phyloP scores from a whole-genome alignment of 2,329 filamentous ascomycete species.

The Golovinomyces cichoracearum region DNA sequence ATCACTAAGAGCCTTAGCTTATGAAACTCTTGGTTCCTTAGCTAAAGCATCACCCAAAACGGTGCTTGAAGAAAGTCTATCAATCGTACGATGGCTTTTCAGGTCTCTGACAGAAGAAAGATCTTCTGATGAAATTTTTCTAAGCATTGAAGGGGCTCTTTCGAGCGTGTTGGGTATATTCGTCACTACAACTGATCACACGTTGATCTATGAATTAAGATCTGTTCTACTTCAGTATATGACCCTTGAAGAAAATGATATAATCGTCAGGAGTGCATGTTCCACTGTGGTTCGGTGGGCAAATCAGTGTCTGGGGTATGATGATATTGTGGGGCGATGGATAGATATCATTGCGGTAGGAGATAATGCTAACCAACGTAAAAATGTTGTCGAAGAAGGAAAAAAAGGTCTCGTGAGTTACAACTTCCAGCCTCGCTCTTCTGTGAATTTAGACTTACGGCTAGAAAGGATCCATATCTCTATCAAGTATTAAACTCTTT shows the following conservation, averaged over 20 bases:
- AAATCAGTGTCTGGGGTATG: conserved; percentile 62
- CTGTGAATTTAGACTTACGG: neutral
- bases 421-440: neutral
- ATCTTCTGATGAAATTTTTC: conserved; percentile 43
- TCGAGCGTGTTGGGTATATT: conserved; percentile 47
- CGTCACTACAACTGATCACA: conserved; percentile 16
- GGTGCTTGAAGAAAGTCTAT: conserved; percentile 24
- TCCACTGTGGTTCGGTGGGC: conserved; percentile 72
- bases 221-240: conserved; percentile 44
- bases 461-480: conserved; percentile 32
- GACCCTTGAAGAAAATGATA: conserved; percentile 22
- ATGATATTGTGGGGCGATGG: conserved; percentile 58
- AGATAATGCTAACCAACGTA: conserved; percentile 38
- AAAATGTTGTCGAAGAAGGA: conserved; percentile 73
- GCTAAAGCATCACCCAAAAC: conserved; percentile 37
- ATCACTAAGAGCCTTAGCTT: conserved; percentile 50
- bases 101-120: conserved; percentile 57
- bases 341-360: conserved; percentile 63
- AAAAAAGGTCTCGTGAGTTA: conserved; percentile 53
- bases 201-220: conserved; percentile 11
- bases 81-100: conserved; percentile 52
- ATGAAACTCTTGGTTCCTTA: conserved; percentile 71
- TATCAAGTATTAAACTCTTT: conserved; percentile 33
- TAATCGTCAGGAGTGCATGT: conserved; percentile 44
- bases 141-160: conserved; percentile 72